phyloP scores from a whole-genome alignment of 768 basidiomycete genomes.

The Mycena chlorophos region DNA sequence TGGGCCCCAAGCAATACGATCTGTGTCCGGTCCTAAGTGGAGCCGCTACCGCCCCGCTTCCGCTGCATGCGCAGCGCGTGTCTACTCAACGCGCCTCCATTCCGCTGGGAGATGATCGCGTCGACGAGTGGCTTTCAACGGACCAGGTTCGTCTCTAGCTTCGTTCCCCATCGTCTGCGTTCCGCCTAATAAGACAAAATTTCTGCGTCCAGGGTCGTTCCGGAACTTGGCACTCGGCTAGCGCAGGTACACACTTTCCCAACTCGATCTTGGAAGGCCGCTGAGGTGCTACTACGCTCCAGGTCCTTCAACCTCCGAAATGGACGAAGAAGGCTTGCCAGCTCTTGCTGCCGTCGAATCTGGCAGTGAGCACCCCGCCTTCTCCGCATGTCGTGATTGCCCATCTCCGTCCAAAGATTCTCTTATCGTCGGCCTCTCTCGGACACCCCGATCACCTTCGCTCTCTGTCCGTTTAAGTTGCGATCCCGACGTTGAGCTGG shows the following conservation, averaged over 20 bases:
- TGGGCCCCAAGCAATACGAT: conserved; percentile 2
- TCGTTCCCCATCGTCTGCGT: not conserved
- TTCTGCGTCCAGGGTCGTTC: conserved; percentile 5
- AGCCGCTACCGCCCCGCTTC: not conserved
- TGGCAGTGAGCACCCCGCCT: not conserved
- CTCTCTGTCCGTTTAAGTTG: not conserved
- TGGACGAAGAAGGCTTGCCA: not conserved
- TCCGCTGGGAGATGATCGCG: not conserved
- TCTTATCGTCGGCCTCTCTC: not conserved
- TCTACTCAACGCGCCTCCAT: not conserved
- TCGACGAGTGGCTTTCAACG: not conserved
- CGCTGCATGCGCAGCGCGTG: no score
- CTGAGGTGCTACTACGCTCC: not conserved
- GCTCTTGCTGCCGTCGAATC: not conserved
- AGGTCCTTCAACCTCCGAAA: not conserved
- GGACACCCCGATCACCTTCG: not conserved
- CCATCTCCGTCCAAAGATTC: not conserved
- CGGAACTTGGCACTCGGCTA: conserved; percentile 8
- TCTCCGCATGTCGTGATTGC: not conserved
- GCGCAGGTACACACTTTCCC: not conserved
- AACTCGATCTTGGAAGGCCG: not conserved
- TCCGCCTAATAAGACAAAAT: not conserved
- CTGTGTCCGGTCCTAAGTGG: not conserved
- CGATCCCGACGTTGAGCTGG: not conserved
- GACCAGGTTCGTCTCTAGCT: not conserved